Conservation (phyloP, 495 filamentous ascomycete genomes). For the Cercophora sp. region DNA sequence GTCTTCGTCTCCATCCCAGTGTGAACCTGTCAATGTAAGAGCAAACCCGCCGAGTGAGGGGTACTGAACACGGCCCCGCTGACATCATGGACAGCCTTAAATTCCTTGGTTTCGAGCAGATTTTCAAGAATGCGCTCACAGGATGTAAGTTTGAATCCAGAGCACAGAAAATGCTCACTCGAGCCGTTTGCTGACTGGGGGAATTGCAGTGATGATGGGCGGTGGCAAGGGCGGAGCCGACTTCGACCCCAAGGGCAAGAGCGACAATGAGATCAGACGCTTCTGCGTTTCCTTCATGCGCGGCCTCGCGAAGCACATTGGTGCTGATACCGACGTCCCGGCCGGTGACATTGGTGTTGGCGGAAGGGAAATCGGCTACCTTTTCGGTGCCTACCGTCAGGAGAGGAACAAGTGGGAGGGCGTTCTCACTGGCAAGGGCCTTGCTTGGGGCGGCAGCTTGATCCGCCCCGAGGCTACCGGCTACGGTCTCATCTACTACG, state of each 20-base stretch:
- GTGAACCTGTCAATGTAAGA: conserved; percentile 84
- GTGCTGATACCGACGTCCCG: conserved; percentile 91
- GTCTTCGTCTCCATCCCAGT: conserved; percentile 89
- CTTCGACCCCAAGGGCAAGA: conserved; percentile 99
- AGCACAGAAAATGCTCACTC: neutral
- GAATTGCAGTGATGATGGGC: conserved; percentile 80
- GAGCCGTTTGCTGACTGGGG: conserved; percentile 23
- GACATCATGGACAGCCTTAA: conserved; percentile 56
- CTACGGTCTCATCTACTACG: conserved; percentile 96
- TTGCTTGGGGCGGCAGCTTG: conserved; percentile 85
- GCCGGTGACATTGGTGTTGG: conserved; percentile 93
- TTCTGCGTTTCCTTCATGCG: conserved; percentile 98
- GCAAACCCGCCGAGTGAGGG: neutral
- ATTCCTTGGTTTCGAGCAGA: conserved; percentile 99
- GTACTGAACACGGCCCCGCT: conserved; percentile 3
- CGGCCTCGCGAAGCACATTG: conserved; percentile 91
- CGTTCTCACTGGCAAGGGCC: conserved; percentile 92
- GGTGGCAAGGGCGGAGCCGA: conserved; percentile 98
- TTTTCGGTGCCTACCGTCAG: conserved; percentile 94
- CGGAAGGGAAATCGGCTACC: conserved; percentile 83
- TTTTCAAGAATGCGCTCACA: conserved; percentile 99
- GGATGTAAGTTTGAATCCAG: conserved; percentile 61
- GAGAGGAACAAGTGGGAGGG: conserved; percentile 89
- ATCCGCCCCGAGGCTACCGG: conserved; percentile 97
- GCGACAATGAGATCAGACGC: conserved; percentile 92